phyloP scores from a whole-genome alignment of 1,284 basidiomycete species.

The Naganishia albida region DNA sequence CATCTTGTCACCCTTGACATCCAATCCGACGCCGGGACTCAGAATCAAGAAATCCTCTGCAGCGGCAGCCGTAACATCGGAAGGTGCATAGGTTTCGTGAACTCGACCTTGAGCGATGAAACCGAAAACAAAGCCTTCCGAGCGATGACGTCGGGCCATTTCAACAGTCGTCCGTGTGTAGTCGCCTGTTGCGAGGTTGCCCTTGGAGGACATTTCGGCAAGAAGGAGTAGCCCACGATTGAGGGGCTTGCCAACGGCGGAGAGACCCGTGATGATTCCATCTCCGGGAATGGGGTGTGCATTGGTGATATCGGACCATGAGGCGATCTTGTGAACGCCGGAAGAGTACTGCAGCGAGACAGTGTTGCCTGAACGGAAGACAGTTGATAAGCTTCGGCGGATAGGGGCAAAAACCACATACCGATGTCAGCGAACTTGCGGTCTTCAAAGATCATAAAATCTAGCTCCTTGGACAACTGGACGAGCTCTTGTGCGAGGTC shows the following conservation, averaged over 20 bases:
- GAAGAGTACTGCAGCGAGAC: slow-evolving; percentile 92
- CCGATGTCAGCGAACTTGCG: slow-evolving; percentile 99
- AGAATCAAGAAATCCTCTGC: slow-evolving; percentile 83
- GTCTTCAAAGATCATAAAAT: slow-evolving; percentile 98
- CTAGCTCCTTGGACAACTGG: slow-evolving; percentile 73
- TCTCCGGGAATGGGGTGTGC: slow-evolving; percentile 94
- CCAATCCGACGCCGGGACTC: slow-evolving; percentile 90
- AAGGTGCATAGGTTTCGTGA: slow-evolving; percentile 59
- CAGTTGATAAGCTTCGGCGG: background rate
- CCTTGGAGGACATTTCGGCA: slow-evolving; percentile 94
- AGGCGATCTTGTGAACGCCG: slow-evolving; percentile 90
- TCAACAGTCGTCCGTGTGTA: slow-evolving; percentile 85
- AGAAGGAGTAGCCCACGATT: slow-evolving; percentile 86
- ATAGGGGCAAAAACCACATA: slow-evolving; percentile 50
- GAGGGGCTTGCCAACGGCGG: slow-evolving; percentile 79
- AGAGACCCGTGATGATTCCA: slow-evolving; percentile 84
- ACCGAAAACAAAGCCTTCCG: slow-evolving; percentile 80
- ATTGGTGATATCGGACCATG: slow-evolving; percentile 97
- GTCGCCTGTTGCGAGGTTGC: slow-evolving; percentile 75
- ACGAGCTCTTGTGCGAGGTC: slow-evolving; percentile 72
- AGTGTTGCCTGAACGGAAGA: slow-evolving; percentile 73
- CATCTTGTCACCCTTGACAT: slow-evolving; percentile 78
- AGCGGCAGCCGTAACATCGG: slow-evolving; percentile 43
- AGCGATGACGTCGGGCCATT: slow-evolving; percentile 66
- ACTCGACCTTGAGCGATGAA: slow-evolving; percentile 90